Evolutionary conservation across 108 stramenopile genomes (phyloP), one percentile per base, ranked within the genome.

Genomic region (Skeletonema costatum): DNA sequence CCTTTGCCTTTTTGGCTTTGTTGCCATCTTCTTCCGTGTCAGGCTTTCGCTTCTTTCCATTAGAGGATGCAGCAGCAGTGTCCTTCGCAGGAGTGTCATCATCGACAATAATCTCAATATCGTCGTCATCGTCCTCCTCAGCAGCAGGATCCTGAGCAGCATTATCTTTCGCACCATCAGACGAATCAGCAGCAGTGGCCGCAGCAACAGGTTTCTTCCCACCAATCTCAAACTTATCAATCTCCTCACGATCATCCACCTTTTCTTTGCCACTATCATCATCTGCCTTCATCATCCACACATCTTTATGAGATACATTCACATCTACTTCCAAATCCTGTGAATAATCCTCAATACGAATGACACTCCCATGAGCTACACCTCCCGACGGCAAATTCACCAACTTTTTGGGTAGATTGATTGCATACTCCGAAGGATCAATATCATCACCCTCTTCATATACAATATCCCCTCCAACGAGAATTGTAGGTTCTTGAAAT

Each of bases 291-390:
- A 74, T 69, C 32, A 73, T 46, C 87, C 86, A 88, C 19, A 61
- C 64, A 32, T 88, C 88, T 72, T 83, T 77, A 67, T 97, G 96
- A 14, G 81, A 68, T 7, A 97, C 76, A 65, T 72, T 70, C 6
- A 97, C 61, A 53, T 91, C 85, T 41, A 97, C 87, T 73, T 90
- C 89, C 86, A 98, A 78, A 75, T 96, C 89, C 83, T 97, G 97
- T 14, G 91, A 76, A 68, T 95, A 92, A 81, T 98, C 98, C 71
- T 96, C 94, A 38, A 98, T 71, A 4, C 83, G 78, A 53, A 97
- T 50, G 11, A 92, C 87, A 32, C 90, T 89, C 12, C 95, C 95
- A 62, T 97, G 90, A 36, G 87, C 77, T 65, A 97, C 89, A 2
- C 97, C 97, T n/a, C 97, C 97, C 60, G 87, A 84, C 4, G 96